These are phyloP conservation scores for Quercus rubra DNA, from an alignment of 306 rosid genomes.

Conservation along the genomic window DNA sequence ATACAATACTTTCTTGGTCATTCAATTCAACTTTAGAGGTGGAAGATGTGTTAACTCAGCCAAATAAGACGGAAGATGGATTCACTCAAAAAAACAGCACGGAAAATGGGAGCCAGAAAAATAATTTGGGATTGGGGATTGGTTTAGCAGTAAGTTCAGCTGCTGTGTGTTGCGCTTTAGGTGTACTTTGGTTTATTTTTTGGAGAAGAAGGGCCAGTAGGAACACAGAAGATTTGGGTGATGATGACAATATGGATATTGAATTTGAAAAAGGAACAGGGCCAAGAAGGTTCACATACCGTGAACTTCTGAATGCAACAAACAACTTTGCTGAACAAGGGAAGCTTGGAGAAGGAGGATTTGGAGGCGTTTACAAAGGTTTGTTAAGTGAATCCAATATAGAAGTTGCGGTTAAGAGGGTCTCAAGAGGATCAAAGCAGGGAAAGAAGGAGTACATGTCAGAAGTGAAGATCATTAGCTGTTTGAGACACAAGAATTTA, in stretches of 20 bases:
- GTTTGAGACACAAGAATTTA: too few species aligned
- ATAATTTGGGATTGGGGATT: slow-evolving; percentile 22
- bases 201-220: slow-evolving; percentile 34
- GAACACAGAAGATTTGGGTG: slow-evolving; percentile 6
- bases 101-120: neutral
- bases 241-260: slow-evolving; percentile 47
- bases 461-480: too few species aligned
- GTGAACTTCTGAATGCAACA: slow-evolving; percentile 33
- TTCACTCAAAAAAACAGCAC: too few species aligned
- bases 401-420: slow-evolving; percentile 9
- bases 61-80: too few species aligned
- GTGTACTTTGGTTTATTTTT: slow-evolving; percentile 35
- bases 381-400: too few species aligned
- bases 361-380: slow-evolving; percentile 35
- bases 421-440: too few species aligned
- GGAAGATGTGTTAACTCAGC: too few species aligned
- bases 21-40: too few species aligned
- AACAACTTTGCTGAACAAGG: too few species aligned
- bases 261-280: slow-evolving; percentile 67
- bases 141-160: slow-evolving; percentile 34
- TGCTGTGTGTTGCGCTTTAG: slow-evolving; percentile 27
- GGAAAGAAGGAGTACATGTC: too few species aligned
- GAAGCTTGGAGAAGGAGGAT: slow-evolving; percentile 57
- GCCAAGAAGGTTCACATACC: slow-evolving; percentile 56
- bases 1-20: too few species aligned